Evolutionary conservation across 2,329 filamentous ascomycete genomes (phyloP), one percentile per base, ranked within the genome.

Genomic region (Thermochaetoides dissita): DNA sequence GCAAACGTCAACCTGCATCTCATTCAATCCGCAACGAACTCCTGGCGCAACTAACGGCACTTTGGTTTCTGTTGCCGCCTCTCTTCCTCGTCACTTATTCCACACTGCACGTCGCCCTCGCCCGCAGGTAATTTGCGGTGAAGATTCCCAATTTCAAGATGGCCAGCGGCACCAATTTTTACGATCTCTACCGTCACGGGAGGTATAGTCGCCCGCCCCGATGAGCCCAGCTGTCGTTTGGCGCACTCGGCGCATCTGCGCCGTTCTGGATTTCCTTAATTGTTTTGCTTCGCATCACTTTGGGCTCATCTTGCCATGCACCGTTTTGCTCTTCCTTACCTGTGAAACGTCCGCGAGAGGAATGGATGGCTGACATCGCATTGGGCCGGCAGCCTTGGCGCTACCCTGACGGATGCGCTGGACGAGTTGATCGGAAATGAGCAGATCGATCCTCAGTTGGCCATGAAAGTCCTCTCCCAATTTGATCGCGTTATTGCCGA

Each of bases 161-260:
- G 53, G 52, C 53, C 36, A 51, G 48, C 33, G 45, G 40, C 11
- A 52, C 45, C 28, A 51, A 48, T 31, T 80, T 74, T 69, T 98
- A 96, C 65, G 91, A 98, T 76, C 80, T 98, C 59, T 98, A 98
- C 65, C 85, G 91, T 57, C 82, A 88, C 69, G 94, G 87, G 78
- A 96, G 89, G 91, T 96, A 85, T 63, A 50, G 17, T 24, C 5
- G 17, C 17, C 17, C 17, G 17, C 17, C 17, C 5, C 17, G 5
- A 10, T 35, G n/a, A 10, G 7, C 10, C 34, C 34, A 6, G 43
- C 24, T 43, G 24, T 39, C 33, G 50, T 49, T 55, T 53, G 39
- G 43, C 46, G 43, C 46, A 31, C 34, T 41, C 39, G 44, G 36
- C 48, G 49, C 40, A 34, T 38, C 32, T 41, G 36, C 40, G 17